Percentiles rank a stretch among this genome's conserved stretches.
Conservation (phyloP, 108 stramenopile genomes). For the Pseudonitzschia multiseries region DNA sequence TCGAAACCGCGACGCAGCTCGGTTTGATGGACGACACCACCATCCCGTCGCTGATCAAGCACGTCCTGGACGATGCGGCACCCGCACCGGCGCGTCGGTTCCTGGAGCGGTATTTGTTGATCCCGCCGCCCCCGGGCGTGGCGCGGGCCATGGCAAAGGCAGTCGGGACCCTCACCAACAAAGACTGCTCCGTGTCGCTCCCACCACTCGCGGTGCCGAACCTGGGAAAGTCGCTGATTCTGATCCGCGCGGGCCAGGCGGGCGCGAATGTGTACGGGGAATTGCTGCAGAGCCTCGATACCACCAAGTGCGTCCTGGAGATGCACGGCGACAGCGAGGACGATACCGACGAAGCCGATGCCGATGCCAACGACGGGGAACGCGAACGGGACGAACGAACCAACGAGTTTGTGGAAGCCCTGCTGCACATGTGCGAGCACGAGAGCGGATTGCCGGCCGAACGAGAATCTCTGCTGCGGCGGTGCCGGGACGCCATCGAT, state of each 20-base stretch:
- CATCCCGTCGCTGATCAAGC: slow-evolving; percentile 60
- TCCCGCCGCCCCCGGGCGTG: slow-evolving; percentile 75
- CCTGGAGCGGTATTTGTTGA: slow-evolving; percentile 66
- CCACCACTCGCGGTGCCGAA: slow-evolving; percentile 55
- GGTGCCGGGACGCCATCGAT: slow-evolving; percentile 47
- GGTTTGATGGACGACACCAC: slow-evolving; percentile 67
- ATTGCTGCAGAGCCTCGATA: slow-evolving; percentile 55
- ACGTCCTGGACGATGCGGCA: slow-evolving; percentile 65
- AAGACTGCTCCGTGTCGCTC: slow-evolving; percentile 22
- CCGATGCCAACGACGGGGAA: background rate
- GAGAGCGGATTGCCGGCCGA: slow-evolving; percentile 64
- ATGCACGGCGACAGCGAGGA: slow-evolving; percentile 13
- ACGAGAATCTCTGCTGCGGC: slow-evolving; percentile 34
- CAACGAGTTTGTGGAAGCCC: slow-evolving; percentile 13
- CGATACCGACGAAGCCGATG: too few relatives aligned
- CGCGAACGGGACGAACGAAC: background rate
- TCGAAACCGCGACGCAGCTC: slow-evolving; percentile 80
- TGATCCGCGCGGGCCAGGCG: slow-evolving; percentile 84
- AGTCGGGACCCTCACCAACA: slow-evolving; percentile 48
- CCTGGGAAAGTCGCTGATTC: slow-evolving; percentile 64
- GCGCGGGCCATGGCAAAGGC: slow-evolving; percentile 63
- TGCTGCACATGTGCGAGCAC: slow-evolving; percentile 56
- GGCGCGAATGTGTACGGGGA: slow-evolving; percentile 74
- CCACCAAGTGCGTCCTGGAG: slow-evolving; percentile 39
- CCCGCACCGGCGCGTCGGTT: slow-evolving; percentile 61